Base-by-base conservation (phyloP, 192 early-diverging fungal species). In the Pilaira anomala region DNA sequence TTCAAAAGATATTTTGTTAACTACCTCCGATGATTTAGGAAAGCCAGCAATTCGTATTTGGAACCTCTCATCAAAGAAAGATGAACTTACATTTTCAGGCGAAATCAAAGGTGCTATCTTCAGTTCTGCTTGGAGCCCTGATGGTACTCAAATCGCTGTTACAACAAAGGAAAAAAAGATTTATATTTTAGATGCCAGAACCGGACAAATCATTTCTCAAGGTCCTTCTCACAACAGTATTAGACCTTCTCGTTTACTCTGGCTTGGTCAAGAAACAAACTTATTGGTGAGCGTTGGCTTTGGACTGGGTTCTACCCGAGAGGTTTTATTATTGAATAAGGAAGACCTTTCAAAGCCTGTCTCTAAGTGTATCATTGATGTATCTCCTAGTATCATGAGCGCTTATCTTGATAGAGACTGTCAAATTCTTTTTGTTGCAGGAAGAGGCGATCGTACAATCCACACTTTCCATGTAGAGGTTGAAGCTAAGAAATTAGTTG, bases 401-500 rank as follows among this genome's bases (percentile, higher is more conserved):
- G 84, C 86, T 4, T 71, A 83, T 36, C 85, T 79, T 9, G 93
- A 97, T 57, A 45, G 67, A 16, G 93, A 95, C 65, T 85, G 81
- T 33, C 73, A 71, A 2, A 54, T 91, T 14, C 72, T 93, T 22
- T 89, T 86, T 54, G 74, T 92, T 19, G 80, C 82, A 22, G 91
- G 88, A n/a, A 81, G 87, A 2, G 92, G 92, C 19, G 92, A 93
- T 68, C 78, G 85, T 12, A 82, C 84, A 19, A 88, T 92, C 42
- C 83, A 86, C 48, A 82, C 89, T 9, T 93, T 81, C 74, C 87
- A 91, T 66, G 48, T 94, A 12, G 65, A 78, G 6, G 75, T 73
- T 8, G 64, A 71, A 26, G 60, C 53, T 1, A 67, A 58, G 14
- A 42, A 52, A 12, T 63, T 71, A 12, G 52, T 49, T 3, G 33